Evolutionary conservation across 371 early-diverging fungal species (phyloP).

Genomic region (Actinomucor elegans): DNA sequence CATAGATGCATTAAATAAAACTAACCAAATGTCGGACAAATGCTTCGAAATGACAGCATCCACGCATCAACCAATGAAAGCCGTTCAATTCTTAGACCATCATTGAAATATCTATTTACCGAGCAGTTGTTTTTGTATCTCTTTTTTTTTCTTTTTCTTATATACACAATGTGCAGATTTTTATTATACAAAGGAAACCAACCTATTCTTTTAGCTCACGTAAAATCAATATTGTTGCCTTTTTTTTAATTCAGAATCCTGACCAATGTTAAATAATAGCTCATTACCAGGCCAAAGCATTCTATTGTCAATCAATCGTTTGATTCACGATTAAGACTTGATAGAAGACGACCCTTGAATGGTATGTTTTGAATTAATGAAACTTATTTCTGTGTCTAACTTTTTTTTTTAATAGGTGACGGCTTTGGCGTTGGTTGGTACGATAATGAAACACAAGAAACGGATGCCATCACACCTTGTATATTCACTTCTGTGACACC

Average conservation of each 20-base stretch:
- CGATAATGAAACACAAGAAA: conserved; percentile 45
- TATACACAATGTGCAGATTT: conserved; percentile 69
- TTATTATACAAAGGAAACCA: conserved; percentile 75
- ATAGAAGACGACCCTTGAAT: conserved; percentile 66
- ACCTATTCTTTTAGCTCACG: conserved; percentile 75
- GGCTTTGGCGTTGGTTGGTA: conserved; percentile 90
- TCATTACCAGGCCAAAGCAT: conserved; percentile 76
- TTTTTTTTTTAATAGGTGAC: too few relatives aligned
- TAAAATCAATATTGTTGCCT: conserved; percentile 10
- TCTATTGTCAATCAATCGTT: conserved; percentile 85
- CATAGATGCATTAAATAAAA: too few relatives aligned
- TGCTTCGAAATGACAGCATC: too few relatives aligned
- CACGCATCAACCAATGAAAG: too few relatives aligned
- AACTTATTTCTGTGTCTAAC: too few relatives aligned
- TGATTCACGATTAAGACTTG: conserved; percentile 69
- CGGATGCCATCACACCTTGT: conserved; percentile 62
- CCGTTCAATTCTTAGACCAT: too few relatives aligned
- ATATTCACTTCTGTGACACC: conserved; percentile 87
- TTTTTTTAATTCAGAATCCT: neutral
- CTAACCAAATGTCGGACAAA: too few relatives aligned
- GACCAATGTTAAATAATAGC: conserved; percentile 17
- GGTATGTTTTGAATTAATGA: conserved; percentile 42
- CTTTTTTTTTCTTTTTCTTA: conserved; percentile 1
- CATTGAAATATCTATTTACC: too few relatives aligned
- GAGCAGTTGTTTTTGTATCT: conserved; percentile 2